A percentile compares a stretch with the other conserved stretches of the same genome.
Evolutionary conservation across 2,329 filamentous ascomycete species (phyloP).

Genomic region (Clonostachys chloroleuca): DNA sequence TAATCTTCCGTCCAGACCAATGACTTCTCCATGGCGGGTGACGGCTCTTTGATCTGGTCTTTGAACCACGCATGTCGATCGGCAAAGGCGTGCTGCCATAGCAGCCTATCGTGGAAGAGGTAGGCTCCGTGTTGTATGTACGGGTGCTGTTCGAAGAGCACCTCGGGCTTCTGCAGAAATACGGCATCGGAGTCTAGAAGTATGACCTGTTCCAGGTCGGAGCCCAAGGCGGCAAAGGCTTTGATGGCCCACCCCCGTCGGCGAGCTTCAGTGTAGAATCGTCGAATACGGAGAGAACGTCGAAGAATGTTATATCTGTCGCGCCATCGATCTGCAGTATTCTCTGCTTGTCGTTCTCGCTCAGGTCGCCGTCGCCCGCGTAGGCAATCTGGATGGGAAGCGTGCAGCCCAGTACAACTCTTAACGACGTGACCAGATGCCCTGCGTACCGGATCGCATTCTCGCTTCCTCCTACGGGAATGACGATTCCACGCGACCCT

Average conservation of each 20-base stretch:
- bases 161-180: slow-evolving; percentile 27
- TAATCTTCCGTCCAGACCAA: slow-evolving; percentile 31
- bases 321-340: slow-evolving; percentile 11
- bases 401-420: slow-evolving; percentile 15
- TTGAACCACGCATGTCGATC: slow-evolving; percentile 30
- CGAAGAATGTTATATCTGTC: slow-evolving; percentile 18
- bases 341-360: slow-evolving; percentile 11
- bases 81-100: slow-evolving; percentile 25
- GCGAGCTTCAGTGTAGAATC: slow-evolving; percentile 18
- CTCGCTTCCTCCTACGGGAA: slow-evolving; percentile 20
- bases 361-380: slow-evolving; percentile 24
- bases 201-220: slow-evolving; percentile 27
- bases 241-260: slow-evolving; percentile 33
- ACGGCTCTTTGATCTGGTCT: slow-evolving; percentile 25
- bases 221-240: slow-evolving; percentile 29
- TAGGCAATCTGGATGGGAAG: slow-evolving; percentile 29
- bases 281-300: slow-evolving; percentile 24
- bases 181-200: slow-evolving; percentile 32
- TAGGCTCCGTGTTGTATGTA: slow-evolving; percentile 24
- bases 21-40: slow-evolving; percentile 21
- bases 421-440: slow-evolving; percentile 24
- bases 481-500: slow-evolving; percentile 24
- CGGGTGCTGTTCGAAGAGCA: slow-evolving; percentile 19
- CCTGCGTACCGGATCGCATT: slow-evolving; percentile 23
- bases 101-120: slow-evolving; percentile 34